A percentile compares a stretch with the other conserved stretches of the same genome.
Evolutionary conservation across 1,284 basidiomycete genomes (phyloP).

Genomic region (Malassezia nana): DNA sequence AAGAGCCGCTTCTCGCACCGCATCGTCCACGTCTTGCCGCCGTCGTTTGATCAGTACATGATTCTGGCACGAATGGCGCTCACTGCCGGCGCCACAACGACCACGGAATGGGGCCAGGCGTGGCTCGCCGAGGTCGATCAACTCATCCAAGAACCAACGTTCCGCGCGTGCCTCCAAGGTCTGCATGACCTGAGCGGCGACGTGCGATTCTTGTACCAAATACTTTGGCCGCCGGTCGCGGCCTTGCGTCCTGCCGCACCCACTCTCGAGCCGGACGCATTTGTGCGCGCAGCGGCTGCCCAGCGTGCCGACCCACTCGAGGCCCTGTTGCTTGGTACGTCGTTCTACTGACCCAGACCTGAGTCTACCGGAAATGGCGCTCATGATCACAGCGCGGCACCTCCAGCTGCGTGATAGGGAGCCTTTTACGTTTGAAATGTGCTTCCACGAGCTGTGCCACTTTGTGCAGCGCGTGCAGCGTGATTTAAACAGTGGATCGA

Average conservation of each 20-base stretch:
- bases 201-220: slow-evolving; percentile 23
- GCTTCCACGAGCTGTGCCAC: slow-evolving; percentile 28
- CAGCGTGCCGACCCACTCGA: slow-evolving; percentile 15
- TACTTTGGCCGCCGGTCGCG: slow-evolving; percentile 12
- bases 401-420: slow-evolving; percentile 28
- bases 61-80: slow-evolving; percentile 25
- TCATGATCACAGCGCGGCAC: slow-evolving; percentile 41
- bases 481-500: slow-evolving; percentile 4
- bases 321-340: slow-evolving; percentile 1
- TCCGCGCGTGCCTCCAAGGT: slow-evolving; percentile 19
- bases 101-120: neutral
- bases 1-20: slow-evolving; percentile 44
- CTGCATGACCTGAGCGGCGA: slow-evolving; percentile 31
- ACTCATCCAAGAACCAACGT: slow-evolving; percentile 16
- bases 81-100: neutral
- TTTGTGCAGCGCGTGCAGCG: slow-evolving; percentile 22
- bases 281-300: slow-evolving; percentile 14
- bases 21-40: slow-evolving; percentile 34
- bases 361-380: slow-evolving; percentile 32
- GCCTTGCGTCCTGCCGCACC: slow-evolving; percentile 5
- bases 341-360: slow-evolving; percentile 20
- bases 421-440: slow-evolving; percentile 48
- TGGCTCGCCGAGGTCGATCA: slow-evolving; percentile 1
- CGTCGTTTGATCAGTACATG: slow-evolving; percentile 19
- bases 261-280: neutral